Conservation (phyloP, 148 eudicot genomes). For the Salicornia ramosissima region DNA sequence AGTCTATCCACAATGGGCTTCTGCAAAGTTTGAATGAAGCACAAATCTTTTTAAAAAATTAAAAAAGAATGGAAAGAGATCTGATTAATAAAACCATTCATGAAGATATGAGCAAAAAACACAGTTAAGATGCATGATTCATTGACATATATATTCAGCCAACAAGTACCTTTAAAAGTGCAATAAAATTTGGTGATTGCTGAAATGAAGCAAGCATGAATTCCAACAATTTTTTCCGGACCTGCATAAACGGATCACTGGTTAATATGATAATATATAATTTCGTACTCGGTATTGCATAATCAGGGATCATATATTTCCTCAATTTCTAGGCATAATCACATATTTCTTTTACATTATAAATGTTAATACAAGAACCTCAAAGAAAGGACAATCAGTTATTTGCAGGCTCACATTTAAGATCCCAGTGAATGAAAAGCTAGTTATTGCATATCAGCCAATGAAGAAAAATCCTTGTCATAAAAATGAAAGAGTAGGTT, state of each 20-base stretch:
- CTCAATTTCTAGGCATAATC: not conserved
- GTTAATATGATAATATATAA: constrained; percentile 3
- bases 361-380: not conserved
- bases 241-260: constrained; percentile 33
- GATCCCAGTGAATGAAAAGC: not conserved
- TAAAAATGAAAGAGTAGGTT: not conserved
- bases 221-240: constrained; percentile 80
- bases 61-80: constrained; percentile 6
- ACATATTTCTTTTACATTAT: not conserved
- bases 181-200: constrained; percentile 73
- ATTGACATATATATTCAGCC: not conserved
- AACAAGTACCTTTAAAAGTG: constrained; percentile 76
- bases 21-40: constrained; percentile 39
- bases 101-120: not conserved
- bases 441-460: not conserved
- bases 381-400: not conserved
- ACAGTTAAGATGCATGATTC: not conserved
- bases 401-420: not conserved
- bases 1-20: constrained; percentile 93
- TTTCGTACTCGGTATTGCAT: too few species aligned
- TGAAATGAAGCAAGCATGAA: constrained; percentile 93
- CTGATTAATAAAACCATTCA: not conserved
- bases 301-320: not conserved
- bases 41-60: constrained; percentile 9
- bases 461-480: constrained; percentile 5